Base-by-base conservation (phyloP, 1,284 basidiomycete species). In the Mycosarcoma maydis region DNA sequence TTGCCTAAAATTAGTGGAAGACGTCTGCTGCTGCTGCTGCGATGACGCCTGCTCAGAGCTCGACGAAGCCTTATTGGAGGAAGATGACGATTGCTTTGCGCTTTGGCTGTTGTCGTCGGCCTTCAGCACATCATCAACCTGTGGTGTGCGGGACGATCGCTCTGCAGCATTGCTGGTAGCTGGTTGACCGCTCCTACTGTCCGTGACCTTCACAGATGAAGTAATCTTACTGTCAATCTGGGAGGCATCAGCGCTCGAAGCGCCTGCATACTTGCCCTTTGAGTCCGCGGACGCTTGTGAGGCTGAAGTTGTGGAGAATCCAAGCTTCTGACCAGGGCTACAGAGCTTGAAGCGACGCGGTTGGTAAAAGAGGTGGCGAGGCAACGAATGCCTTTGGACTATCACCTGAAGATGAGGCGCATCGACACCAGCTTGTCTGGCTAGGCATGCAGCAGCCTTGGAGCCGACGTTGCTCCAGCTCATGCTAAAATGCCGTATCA, bases 351-450 rank as follows among this genome's bases (percentile, higher is more conserved):
- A 49, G 16, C 64, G 44, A n/a, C 64, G 64, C 13, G 57, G 38
- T 7, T 50, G 48, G 41, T 53, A 30, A 29, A 60, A 56, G 24
- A 67, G 64, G 7, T 59, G 41, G 11, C 64, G 52, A 7, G 64
- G 64, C 34, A 52, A 32, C 14, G 64, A 56, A 22, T 54, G 51
- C 27, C 64, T 37, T 4, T 64, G 54, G 26, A 36, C 29, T 1
- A 16, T 17, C 19, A 24, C 17, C 5, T 33, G 44, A 13, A 20
- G 44, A 34, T 45, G 49, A 23, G 39, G 26, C 3, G 24, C 24
- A n/a, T 48, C 49, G 19, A 29, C 39, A 14, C 32, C 44, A 19
- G 49, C 40, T 29, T 53, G 48, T 39, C 33, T 52, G 7, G 48
- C 44, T 10, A 64, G 48, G 26, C 32, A 20, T 5, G 43, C 44